Base-by-base conservation (phyloP, 208 protist species). In the Phytomonas serpens region DNA sequence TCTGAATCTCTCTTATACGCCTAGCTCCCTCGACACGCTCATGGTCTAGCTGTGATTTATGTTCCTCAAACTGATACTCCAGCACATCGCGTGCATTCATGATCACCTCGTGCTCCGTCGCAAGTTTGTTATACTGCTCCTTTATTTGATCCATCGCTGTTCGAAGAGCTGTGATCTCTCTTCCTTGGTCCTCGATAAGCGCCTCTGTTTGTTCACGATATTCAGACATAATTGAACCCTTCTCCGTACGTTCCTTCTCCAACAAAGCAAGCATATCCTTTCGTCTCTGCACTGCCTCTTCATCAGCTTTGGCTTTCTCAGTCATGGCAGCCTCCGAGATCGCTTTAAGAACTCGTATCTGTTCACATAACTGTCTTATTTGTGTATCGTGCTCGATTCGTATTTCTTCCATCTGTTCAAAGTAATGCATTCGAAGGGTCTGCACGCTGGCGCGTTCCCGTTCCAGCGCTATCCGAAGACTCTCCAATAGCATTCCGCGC, bases 191-290 rank as follows among this genome's bases (percentile, higher is more conserved):
- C 19, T 83, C 80, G 64, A 96, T 93, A 63, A 96, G 83, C 47
- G 83, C 73, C 78, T 96, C 88, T 14, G 90, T 96, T 76, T 96
- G 86, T 64, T 89, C 81, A n/a, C 90, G 80, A 75, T 96, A 96
- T 71, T 92, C 88, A 7, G 83, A 86, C 90, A 93, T 93, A 37
- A 96, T 93, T 61, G 83, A 83, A 69, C 83, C 84, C 76, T 96
- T 93, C 72, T 96, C 90, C 68, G 84, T 81, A 13, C 90, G 86
- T 77, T 96, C 90, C 33, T 79, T 73, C n/a, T 93, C 88, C 62
- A 96, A 74, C 40, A 96, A 72, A 10, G 72, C 76, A 19, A 91
- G 74, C 32, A 96, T 80, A 63, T 93, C 82, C 74, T 80, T 78
- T 77, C 91, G 92, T 29, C 85, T 79, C 9, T 79, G 80, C 27